Base-by-base conservation (phyloP, 352 stramenopile species). In the Blastocystis sp. region DNA sequence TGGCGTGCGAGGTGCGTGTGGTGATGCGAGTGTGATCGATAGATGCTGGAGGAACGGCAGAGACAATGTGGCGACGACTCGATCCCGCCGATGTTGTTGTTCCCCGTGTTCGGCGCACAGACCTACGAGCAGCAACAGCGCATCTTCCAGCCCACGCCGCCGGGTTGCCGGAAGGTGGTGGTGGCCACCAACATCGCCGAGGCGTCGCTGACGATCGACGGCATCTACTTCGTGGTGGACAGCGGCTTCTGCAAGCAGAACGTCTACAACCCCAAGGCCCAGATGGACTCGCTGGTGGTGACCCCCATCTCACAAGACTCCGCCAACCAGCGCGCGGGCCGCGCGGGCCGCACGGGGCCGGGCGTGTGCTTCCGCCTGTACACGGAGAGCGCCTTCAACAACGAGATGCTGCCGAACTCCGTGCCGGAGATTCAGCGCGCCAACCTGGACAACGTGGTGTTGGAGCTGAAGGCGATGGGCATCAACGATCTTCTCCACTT, bases 181-280 rank as follows among this genome's bases (percentile, higher is more conserved):
- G 94, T 99, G 10, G 96, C 97, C 0, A 99, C 97, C 7, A 99
- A 99, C 91, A 99, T 99, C 89, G 97, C 97, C 0, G 97, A 99
- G 91, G 96, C 97, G 1, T 99, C 95, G 14, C 91, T 99, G 38
- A 99, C 97, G 2, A 99, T 99, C 90, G 96, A 99, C 90, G 97
- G 97, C 38, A 95, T 97, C 78, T 95, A 95, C 89, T 97, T 96
- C 88, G 94, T 97, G 17, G 92, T 97, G 40, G 94, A 97, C 84
- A 93, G 93, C 61, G 94, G 94, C 40, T 91, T 92, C 71, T 78
- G 60, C 77, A 99, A 99, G 89, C 95, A 99, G 89, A 99, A 98
- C 88, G 95, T 95, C 5, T 99, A 98, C 91, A 99, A 99, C 90
- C 91, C 96, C 0, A 98, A 98, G 91, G 92, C 98, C 28, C 95